Base-by-base conservation (phyloP, 768 basidiomycete genomes). In the Mycena rebaudengoi region DNA sequence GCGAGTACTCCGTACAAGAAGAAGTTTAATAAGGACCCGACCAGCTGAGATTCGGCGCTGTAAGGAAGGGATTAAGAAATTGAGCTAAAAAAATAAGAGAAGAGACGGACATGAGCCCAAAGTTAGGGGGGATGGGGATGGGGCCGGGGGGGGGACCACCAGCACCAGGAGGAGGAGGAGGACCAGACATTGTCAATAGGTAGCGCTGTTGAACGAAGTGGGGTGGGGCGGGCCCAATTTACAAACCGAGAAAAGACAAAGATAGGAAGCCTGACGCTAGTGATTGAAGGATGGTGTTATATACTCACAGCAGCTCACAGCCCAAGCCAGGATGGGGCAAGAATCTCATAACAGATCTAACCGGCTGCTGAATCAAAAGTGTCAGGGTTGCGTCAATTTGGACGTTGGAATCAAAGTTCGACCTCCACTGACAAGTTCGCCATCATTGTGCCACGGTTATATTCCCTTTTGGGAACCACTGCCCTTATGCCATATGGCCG, bases 1-100 rank as follows among this genome's bases (percentile, higher is more conserved):
- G 59, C 59, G 32, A 65, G 18, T 0, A 60, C 52, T 10, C 64
- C 64, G 35, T 65, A 65, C 2, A 65, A 46, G 23, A 23, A 54
- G 14, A 44, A 65, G 32, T 65, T 65, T 20, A 65, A 37, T 4
- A 65, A 48, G 13, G 64, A 55, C 37, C 64, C 64, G 20, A 65
- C 57, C 25, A 65, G 48, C 41, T 55, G 52, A 11, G 64, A 65
- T n/a, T 51, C 53, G 26, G 59, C 48, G 23, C 64, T 65, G 32
- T 1, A 45, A 30, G 48, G 25, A 40, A 7, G 11, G 43, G n/a
- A n/a, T n/a, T 60, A 1, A 65, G 50, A 44, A 35, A 10, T 16
- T 8, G 32, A 41, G 11, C n/a, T 39, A 12, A 30, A 46, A 29
- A 5, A 35, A 4, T 5, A 20, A 5, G 21, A 23, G 37, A 40